A percentile compares a stretch with the other conserved stretches of the same genome.
Conservation (phyloP, 805 yeast genomes). For the Metschnikowia koreensis region DNA sequence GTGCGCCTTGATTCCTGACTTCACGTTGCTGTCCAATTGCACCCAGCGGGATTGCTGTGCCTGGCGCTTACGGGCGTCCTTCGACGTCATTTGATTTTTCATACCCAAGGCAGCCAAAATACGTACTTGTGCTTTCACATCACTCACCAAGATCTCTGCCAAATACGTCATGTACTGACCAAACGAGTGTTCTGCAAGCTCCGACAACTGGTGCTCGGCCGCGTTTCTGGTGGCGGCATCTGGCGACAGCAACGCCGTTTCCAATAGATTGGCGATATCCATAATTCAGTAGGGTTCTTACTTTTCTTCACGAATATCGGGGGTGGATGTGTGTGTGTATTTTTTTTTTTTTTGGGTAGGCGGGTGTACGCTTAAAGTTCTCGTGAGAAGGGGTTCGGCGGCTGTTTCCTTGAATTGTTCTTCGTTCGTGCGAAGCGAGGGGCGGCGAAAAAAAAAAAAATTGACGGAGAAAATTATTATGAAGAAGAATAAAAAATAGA, state of each 20-base stretch:
- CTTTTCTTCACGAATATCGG: background rate
- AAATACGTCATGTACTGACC: conserved; percentile 68
- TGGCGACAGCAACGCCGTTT: conserved; percentile 71
- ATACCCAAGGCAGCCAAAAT: conserved; percentile 86
- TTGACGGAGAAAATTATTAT: no score
- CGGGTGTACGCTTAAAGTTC: no score
- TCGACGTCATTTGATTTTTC: conserved; percentile 85
- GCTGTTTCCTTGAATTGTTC: no score
- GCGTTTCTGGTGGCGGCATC: conserved; percentile 65
- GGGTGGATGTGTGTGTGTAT: background rate
- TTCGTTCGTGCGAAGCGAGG: no score
- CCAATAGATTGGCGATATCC: conserved; percentile 67
- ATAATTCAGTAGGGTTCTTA: no score
- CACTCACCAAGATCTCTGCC: conserved; percentile 69
- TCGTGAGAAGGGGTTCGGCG: no score
- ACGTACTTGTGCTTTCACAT: conserved; percentile 74
- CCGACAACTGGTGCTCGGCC: conserved; percentile 75
- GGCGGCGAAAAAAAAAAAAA: no score
- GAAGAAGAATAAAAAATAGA: background rate
- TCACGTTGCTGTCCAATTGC: conserved; percentile 51
- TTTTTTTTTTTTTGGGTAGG: background rate
- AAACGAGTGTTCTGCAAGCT: conserved; percentile 73
- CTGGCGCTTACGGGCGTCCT: conserved; percentile 58
- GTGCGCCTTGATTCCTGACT: conserved; percentile 61
- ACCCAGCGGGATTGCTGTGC: conserved; percentile 76